Conservation (phyloP, 1,284 basidiomycete genomes). For the Moniliophthora roreri region DNA sequence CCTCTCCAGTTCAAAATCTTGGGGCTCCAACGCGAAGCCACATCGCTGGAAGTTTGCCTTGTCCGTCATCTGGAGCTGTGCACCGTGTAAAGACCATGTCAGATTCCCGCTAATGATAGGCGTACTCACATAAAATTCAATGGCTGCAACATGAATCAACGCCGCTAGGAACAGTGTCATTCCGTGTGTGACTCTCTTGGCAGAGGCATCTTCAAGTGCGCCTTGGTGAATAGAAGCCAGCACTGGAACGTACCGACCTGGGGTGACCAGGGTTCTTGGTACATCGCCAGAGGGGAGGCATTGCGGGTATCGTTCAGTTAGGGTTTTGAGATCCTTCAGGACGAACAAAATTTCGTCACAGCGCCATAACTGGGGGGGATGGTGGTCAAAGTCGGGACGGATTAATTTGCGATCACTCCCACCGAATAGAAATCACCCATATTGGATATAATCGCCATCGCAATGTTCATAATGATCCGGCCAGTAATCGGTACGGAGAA, state of each 20-base stretch:
- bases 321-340: conserved; percentile 10
- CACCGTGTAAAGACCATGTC: no score
- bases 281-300: conserved; percentile 14
- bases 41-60: no score
- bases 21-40: no score
- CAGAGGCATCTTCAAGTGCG: conserved; percentile 15
- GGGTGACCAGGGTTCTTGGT: conserved; percentile 11
- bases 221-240: conserved; percentile 15
- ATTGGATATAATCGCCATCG: conserved; percentile 19
- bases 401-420: not conserved
- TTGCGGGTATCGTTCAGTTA: conserved; percentile 19
- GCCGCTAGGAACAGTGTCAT: conserved; percentile 26
- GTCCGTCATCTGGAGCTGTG: no score
- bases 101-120: not conserved
- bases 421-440: conserved; percentile 26
- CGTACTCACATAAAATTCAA: conserved; percentile 24
- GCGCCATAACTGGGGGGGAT: conserved; percentile 22
- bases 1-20: no score
- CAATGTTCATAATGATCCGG: conserved; percentile 18
- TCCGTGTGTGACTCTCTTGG: conserved; percentile 19
- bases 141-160: conserved; percentile 22
- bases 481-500: conserved; percentile 20
- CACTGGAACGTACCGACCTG: conserved; percentile 18
- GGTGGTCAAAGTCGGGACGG: not conserved
- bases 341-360: conserved; percentile 25